Conservation (phyloP, 2,329 filamentous ascomycete species). For the Lanzia echinophila region DNA sequence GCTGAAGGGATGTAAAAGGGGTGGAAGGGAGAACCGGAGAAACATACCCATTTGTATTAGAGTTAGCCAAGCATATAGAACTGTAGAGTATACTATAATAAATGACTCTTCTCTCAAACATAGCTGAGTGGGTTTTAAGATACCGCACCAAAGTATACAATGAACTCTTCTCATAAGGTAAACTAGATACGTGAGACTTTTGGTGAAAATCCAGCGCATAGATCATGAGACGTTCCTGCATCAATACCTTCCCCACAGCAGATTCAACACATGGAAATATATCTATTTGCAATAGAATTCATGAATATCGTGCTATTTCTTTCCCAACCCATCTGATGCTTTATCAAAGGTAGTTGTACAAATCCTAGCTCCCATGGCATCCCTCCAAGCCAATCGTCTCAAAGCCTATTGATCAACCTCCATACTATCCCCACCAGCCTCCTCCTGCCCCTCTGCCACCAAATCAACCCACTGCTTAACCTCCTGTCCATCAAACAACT, state of each 20-base stretch:
- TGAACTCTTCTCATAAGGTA: not conserved
- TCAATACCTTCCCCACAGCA: no score
- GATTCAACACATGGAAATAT: not conserved
- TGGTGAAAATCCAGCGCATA: not conserved
- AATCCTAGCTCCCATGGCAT: slow-evolving; percentile 2
- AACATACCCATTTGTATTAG: not conserved
- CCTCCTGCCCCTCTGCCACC: slow-evolving; percentile 48
- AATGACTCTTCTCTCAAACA: no score
- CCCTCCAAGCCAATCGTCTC: not conserved
- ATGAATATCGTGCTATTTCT: not conserved
- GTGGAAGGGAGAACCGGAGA: no score
- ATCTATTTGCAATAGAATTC: not conserved
- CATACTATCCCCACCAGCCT: slow-evolving; percentile 36
- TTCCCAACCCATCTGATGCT: not conserved
- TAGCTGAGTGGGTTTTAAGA: no score
- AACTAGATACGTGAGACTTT: not conserved
- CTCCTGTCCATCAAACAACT: slow-evolving; percentile 83
- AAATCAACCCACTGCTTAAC: slow-evolving; percentile 81
- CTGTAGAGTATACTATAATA: no score
- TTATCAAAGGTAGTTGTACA: slow-evolving; percentile 10
- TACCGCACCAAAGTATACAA: no score
- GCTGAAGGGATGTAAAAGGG: not conserved
- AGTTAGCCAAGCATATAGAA: not conserved
- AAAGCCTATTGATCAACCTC: slow-evolving; percentile 35
- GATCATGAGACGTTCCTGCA: no score